A percentile compares a stretch with the other conserved stretches of the same genome.
These are phyloP conservation scores for Talaromyces nanjingensis DNA, from an alignment of 495 filamentous ascomycete species.

Conservation along the genomic window DNA sequence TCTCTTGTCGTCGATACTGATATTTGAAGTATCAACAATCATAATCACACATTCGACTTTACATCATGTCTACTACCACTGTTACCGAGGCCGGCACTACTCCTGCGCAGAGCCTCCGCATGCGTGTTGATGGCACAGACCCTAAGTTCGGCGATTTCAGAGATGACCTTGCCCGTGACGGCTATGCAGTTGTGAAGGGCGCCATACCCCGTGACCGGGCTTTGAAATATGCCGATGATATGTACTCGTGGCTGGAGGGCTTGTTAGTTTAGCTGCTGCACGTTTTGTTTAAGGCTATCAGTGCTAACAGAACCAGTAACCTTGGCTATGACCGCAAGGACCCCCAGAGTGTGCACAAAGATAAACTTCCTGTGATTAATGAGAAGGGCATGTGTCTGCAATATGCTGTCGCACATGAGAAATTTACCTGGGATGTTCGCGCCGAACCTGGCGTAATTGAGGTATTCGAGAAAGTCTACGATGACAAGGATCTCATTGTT, in stretches of 20 bases:
- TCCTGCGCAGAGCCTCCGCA: too few species aligned
- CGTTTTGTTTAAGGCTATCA: too few species aligned
- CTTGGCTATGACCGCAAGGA: conserved; percentile 34
- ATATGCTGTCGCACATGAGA: conserved; percentile 34
- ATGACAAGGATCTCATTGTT: conserved; percentile 34
- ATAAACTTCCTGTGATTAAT: conserved; percentile 32
- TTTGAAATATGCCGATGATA: conserved; percentile 24
- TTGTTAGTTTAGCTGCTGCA: too few species aligned
- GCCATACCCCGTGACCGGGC: conserved; percentile 35
- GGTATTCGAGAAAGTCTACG: conserved; percentile 34
- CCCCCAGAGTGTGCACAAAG: conserved; percentile 24
- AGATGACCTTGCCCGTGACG: conserved; percentile 30
- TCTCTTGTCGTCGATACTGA: too few species aligned
- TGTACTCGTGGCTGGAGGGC: conserved; percentile 30
- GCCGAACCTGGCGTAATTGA: conserved; percentile 33
- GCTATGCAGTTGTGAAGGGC: conserved; percentile 38
- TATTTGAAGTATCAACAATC: too few species aligned
- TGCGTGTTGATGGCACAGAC: too few species aligned
- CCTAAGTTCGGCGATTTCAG: conserved; percentile 19
- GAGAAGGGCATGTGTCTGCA: conserved; percentile 36
- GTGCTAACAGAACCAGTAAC: too few species aligned
- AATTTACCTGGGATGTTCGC: conserved; percentile 36
- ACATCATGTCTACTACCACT: too few species aligned
- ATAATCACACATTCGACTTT: too few species aligned
- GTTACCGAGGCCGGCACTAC: too few species aligned